These are phyloP conservation scores for Closterium sp. DNA, from an alignment of 139 green algal species.

Conservation along the genomic window DNA sequence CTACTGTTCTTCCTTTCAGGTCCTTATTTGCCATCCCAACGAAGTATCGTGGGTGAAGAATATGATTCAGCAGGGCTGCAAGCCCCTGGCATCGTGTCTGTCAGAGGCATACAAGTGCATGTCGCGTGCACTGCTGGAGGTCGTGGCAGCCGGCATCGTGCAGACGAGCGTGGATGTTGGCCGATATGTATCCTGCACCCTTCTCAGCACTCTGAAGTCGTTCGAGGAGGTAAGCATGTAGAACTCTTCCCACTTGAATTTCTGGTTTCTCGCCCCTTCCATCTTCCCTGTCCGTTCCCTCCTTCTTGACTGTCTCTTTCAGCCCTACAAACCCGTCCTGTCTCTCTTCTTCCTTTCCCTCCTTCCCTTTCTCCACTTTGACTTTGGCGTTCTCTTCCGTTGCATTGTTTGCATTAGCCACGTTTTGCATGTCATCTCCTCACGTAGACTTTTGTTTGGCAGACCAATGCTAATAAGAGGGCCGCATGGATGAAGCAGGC, in stretches of 20 bases:
- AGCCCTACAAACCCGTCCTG: too few species aligned
- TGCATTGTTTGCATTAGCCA: neutral
- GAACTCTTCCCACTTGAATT: neutral
- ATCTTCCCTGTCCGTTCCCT: neutral
- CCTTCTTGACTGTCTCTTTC: neutral
- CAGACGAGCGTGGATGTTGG: slow-evolving; percentile 39
- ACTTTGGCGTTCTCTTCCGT: too few species aligned
- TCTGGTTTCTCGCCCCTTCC: neutral
- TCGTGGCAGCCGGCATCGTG: slow-evolving; percentile 25
- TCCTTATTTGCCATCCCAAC: slow-evolving; percentile 30
- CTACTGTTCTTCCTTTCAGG: neutral
- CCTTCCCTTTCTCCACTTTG: neutral
- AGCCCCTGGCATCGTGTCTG: slow-evolving; percentile 32
- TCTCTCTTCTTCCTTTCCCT: neutral
- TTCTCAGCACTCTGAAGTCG: slow-evolving; percentile 21
- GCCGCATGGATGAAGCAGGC: neutral
- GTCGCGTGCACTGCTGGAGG: slow-evolving; percentile 44
- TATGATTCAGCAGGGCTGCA: slow-evolving; percentile 4
- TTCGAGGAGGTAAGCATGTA: slow-evolving; percentile 23
- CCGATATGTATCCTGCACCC: slow-evolving; percentile 42
- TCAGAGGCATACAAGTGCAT: slow-evolving; percentile 15
- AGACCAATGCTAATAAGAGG: neutral
- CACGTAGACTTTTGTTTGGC: neutral
- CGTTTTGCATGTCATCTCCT: neutral
- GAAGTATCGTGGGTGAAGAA: slow-evolving; percentile 9